Evolutionary conservation across 2,329 filamentous ascomycete species (phyloP).

Genomic region (Calonectria multiphialidica): DNA sequence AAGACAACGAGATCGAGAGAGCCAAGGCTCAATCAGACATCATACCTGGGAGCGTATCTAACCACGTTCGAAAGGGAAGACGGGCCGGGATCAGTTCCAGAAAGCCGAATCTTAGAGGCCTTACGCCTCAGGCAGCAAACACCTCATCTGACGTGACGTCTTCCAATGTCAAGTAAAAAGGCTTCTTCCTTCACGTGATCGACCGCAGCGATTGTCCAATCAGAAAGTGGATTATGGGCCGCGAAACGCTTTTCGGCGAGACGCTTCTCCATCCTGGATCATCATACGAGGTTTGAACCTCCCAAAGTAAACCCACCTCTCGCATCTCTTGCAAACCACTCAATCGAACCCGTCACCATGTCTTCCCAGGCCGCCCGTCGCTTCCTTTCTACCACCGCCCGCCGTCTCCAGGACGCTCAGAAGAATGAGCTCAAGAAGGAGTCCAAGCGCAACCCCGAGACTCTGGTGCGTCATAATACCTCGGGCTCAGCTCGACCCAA

Average conservation of each 20-base stretch:
- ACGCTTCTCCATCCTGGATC: constrained; percentile 35
- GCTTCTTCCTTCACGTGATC: no score
- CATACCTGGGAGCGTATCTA: no score
- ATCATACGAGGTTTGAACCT: constrained; percentile 48
- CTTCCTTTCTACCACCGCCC: constrained; percentile 66
- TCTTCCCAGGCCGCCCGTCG: constrained; percentile 68
- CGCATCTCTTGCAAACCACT: constrained; percentile 32
- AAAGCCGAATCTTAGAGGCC: no score
- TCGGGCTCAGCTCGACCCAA: constrained; percentile 15
- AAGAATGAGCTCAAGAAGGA: constrained; percentile 67
- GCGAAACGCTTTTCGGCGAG: no score
- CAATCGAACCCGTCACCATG: constrained; percentile 56
- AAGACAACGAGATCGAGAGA: no score
- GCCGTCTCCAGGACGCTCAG: constrained; percentile 60
- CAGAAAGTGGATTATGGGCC: constrained; percentile 15
- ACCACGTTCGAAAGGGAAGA: no score
- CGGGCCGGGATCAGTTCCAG: no score
- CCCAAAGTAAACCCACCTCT: constrained; percentile 32
- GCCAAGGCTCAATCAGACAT: no score
- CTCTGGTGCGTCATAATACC: constrained; percentile 57
- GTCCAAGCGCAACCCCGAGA: constrained; percentile 66
- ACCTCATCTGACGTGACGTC: no score
- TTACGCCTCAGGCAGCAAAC: no score
- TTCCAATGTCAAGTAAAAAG: no score
- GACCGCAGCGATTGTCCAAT: constrained; percentile 6